A percentile compares a stretch with the other conserved stretches of the same genome.
Conservation (phyloP, 2,329 filamentous ascomycete species). For the Cadophora sp. region DNA sequence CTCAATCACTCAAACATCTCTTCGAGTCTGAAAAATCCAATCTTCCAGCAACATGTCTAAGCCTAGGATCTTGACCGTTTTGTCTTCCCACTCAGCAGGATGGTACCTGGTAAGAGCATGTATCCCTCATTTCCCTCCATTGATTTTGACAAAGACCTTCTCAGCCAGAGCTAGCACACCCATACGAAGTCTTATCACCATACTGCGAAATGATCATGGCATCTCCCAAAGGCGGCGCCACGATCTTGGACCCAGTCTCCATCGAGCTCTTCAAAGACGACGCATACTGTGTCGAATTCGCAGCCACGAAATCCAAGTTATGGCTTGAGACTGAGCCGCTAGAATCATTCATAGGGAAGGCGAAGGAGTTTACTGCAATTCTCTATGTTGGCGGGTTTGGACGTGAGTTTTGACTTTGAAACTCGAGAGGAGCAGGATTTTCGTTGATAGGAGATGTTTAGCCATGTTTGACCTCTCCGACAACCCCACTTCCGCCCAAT, state of each 20-base stretch:
- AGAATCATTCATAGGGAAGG: slow-evolving; percentile 51
- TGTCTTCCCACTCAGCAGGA: slow-evolving; percentile 56
- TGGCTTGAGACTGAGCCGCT: slow-evolving; percentile 60
- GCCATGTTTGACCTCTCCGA: slow-evolving; percentile 72
- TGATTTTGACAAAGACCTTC: neutral
- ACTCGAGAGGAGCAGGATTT: neutral
- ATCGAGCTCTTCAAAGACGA: slow-evolving; percentile 51
- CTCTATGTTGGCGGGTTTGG: slow-evolving; percentile 64
- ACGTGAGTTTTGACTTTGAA: slow-evolving; percentile 47
- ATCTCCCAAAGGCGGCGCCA: slow-evolving; percentile 50
- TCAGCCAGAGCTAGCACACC: slow-evolving; percentile 55
- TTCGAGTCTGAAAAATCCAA: neutral
- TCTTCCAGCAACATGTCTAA: slow-evolving; percentile 19
- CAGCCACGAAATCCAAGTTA: slow-evolving; percentile 52
- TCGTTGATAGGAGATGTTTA: slow-evolving; percentile 14
- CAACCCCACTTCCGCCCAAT: slow-evolving; percentile 58
- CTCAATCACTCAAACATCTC: neutral
- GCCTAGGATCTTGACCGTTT: slow-evolving; percentile 56
- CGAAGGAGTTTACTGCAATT: slow-evolving; percentile 57
- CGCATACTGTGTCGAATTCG: slow-evolving; percentile 46
- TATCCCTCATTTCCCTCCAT: neutral
- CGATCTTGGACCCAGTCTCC: slow-evolving; percentile 51
- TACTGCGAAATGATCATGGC: slow-evolving; percentile 50
- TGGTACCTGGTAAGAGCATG: slow-evolving; percentile 53
- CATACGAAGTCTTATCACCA: slow-evolving; percentile 49